These are phyloP conservation scores for Trichoderma sp. DNA, from an alignment of 2,329 filamentous ascomycete species.

Conservation along the genomic window DNA sequence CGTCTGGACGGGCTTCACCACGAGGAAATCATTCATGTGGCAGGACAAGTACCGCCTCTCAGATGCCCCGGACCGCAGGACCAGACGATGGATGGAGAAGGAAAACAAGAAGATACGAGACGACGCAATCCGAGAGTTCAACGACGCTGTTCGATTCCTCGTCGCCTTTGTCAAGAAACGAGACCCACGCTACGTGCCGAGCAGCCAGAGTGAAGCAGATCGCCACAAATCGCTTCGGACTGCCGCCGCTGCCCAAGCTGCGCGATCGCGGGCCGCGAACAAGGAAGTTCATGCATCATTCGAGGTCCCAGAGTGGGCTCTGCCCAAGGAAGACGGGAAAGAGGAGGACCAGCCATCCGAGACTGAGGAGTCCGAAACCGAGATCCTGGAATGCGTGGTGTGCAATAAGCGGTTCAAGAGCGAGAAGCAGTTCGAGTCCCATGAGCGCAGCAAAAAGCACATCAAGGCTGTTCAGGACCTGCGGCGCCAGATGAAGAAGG, in stretches of 20 bases:
- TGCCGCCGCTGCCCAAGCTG: constrained; percentile 80
- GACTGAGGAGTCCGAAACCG: constrained; percentile 57
- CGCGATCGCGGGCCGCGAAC: constrained; percentile 78
- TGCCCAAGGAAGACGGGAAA: constrained; percentile 56
- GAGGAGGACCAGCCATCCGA: constrained; percentile 63
- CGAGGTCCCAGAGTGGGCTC: constrained; percentile 75
- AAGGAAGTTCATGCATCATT: constrained; percentile 69
- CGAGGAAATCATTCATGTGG: constrained; percentile 86
- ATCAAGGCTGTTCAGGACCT: constrained; percentile 81
- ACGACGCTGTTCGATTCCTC: constrained; percentile 84
- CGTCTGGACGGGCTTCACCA: constrained; percentile 79
- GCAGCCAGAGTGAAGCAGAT: constrained; percentile 76
- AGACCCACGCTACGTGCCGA: constrained; percentile 80
- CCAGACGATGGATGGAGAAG: constrained; percentile 88
- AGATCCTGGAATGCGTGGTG: constrained; percentile 71
- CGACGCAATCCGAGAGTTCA: constrained; percentile 83
- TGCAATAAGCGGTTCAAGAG: constrained; percentile 86
- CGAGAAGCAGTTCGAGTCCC: constrained; percentile 85
- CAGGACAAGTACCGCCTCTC: constrained; percentile 80
- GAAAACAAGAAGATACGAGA: constrained; percentile 87
- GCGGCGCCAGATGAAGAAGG: constrained; percentile 77
- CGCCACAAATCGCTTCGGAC: constrained; percentile 77
- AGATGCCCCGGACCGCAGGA: constrained; percentile 82
- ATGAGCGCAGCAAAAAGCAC: constrained; percentile 97
- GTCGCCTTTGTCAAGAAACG: constrained; percentile 88